These are phyloP conservation scores for Lachancea sp. DNA, from an alignment of 805 yeast species.

Conservation along the genomic window DNA sequence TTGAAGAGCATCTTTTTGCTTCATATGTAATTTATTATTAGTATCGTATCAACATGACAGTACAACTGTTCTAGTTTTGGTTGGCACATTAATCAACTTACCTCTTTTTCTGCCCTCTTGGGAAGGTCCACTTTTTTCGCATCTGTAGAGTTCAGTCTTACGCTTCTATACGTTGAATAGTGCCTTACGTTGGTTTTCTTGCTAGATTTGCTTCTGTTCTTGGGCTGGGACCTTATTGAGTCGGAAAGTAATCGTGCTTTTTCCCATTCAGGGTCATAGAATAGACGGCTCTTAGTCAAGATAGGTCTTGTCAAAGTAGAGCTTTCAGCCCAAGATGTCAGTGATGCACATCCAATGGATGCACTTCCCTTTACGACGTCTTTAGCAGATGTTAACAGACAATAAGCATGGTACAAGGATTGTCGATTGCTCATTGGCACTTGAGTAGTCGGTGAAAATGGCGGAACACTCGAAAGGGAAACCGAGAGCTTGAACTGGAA, in stretches of 20 bases:
- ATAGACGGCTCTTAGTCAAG: constrained; percentile 22
- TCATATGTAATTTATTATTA: background rate
- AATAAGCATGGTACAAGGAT: constrained; percentile 20
- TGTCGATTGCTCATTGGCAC: constrained; percentile 16
- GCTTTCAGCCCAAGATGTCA: constrained; percentile 21
- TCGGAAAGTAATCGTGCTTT: constrained; percentile 23
- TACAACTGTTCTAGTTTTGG: background rate
- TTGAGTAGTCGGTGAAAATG: no score
- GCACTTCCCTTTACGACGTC: constrained; percentile 19
- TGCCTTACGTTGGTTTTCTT: background rate
- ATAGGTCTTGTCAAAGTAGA: constrained; percentile 25
- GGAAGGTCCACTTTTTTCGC: background rate
- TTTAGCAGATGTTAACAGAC: constrained; percentile 19
- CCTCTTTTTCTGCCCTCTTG: background rate
- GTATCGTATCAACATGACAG: background rate
- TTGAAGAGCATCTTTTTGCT: constrained; percentile 12
- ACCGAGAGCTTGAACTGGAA: no score
- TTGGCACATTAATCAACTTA: background rate
- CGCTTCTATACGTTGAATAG: constrained; percentile 1
- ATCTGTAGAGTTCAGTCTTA: constrained; percentile 5
- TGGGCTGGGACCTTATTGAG: constrained; percentile 1
- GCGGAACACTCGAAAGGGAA: no score
- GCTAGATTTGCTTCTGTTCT: constrained; percentile 4
- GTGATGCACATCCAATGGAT: constrained; percentile 19
- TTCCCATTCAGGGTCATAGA: constrained; percentile 30